Base-by-base conservation (phyloP, 768 basidiomycete species). In the Termitomyces sp. region DNA sequence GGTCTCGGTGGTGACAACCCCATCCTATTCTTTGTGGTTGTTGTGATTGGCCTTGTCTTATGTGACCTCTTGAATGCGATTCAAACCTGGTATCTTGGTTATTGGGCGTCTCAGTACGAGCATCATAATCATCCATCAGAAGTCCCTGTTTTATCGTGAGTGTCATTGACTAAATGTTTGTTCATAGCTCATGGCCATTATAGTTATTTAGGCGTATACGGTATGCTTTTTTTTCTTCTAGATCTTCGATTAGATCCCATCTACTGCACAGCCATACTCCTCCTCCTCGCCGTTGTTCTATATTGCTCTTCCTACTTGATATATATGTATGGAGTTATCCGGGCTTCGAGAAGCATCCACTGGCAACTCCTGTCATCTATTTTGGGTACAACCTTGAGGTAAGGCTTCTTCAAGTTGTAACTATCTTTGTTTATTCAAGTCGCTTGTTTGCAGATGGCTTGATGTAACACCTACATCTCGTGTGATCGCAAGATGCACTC, bases 401-500 rank as follows among this genome's bases (percentile, higher is more conserved):
- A 52, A 22, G 5, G 29, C 20, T 37, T 29, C 18, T 22, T 41
- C 7, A 20, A 20, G 39, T 10, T 42, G 48, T 37, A 37, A 18
- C 32, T 32, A n/a, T 20, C 5, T 9, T 18, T 27, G 8, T 31
- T 46, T 18, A 29, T 48, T 18, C 41, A 31, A 54, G 22, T 22
- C 10, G 24, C 24, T 43, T 27, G 18, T 47, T 37, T 29, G 13
- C 7, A 81, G 86, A 67, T 86, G 73, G 74, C 74, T 80, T 31
- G 75, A 76, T 59, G 70, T 74, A 34, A 80, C 79, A 1, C 76
- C 78, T 10, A 68, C 71, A 2, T 72, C 76, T 24, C 80, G 87
- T 4, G 80, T 90, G 51, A 81, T 88, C 42, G 73, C 84, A 29
- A 77, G 87, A 50, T 83, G 82, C 66, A 88, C 87, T 1, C 81